Evolutionary conservation across 2,329 filamentous ascomycete species (phyloP), one percentile per base, ranked within the genome.

Genomic region (Fusarium odoratissimum): DNA sequence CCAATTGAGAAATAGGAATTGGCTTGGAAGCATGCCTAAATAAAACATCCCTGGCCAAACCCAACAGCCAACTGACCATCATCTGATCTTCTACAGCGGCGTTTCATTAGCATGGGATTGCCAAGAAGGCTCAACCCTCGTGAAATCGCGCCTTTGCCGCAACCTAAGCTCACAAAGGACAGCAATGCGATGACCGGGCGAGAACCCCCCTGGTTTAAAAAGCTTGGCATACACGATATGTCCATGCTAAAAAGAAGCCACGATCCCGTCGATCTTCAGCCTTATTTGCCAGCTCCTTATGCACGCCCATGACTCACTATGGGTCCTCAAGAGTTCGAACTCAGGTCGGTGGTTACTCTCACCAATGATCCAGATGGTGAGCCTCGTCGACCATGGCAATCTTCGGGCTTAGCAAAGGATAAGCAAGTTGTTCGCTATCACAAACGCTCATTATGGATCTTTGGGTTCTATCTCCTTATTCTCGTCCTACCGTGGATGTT

Each of bases 401-500:
- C 21, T 45, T 40, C 14, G 33, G 60, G 35, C 10, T 42, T 74
- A 12, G 56, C 44, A 21, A 71, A 70, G 5, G 35, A 46, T 8
- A 23, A 46, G 14, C 21, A 41, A 16, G 25, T 56, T 7, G 17
- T 73, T 28, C 44, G 45, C 16, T 59, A 59, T 19, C 49, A 54
- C 38, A 33, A 38, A 19, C 23, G 13, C 5, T 42, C 67, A 11
- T 12, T 58, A 45, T 46, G 23, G 7, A 33, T 60, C 3, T 56
- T 67, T 11, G 16, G n/a, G 5, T 41, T 67, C 17, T 67, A 65
- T 37, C 30, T 69, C 3, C 3, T 55, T 0, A 41, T 73, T 11
- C 61, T 75, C 3, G 9, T 73, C 35, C 4, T 71, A 2, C 64
- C 49, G 8, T 75, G 67, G 59, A 38, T 41, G 3, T 25, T 75